Conservation (phyloP, 768 basidiomycete species). For the Collybiopsis confluens region DNA sequence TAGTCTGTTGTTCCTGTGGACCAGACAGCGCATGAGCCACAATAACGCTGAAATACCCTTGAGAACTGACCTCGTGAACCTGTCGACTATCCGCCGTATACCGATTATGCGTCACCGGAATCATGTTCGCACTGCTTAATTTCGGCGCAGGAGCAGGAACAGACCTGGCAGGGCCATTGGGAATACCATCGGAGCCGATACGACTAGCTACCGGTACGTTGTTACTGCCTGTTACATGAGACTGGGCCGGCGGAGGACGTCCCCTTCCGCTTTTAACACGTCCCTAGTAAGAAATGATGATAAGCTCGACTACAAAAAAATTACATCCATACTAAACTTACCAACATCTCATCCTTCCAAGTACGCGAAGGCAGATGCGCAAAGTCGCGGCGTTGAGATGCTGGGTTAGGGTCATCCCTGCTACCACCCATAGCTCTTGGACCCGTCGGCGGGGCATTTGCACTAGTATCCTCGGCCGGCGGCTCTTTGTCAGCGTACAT, state of each 20-base stretch:
- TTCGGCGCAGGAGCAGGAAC: neutral
- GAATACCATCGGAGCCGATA: conserved; percentile 19
- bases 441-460: neutral
- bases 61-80: neutral
- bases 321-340: neutral
- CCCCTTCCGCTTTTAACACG: conserved; percentile 17
- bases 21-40: no score
- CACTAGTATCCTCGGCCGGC: neutral
- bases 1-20: no score
- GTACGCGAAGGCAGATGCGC: neutral
- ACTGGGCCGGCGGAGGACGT: neutral
- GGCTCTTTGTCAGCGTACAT: conserved; percentile 26
- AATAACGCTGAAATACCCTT: neutral
- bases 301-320: neutral
- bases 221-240: neutral
- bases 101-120: conserved; percentile 11
- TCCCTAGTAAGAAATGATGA: conserved; percentile 11
- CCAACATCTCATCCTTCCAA: conserved; percentile 2
- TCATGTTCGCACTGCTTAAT: conserved; percentile 18
- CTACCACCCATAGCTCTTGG: conserved; percentile 6
- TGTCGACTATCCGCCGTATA: neutral
- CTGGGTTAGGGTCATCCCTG: neutral
- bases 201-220: conserved; percentile 5
- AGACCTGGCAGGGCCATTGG: conserved; percentile 19
- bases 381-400: neutral